Evolutionary conservation across 148 eudicot species (phyloP).

Genomic region (Silene uniflora): DNA sequence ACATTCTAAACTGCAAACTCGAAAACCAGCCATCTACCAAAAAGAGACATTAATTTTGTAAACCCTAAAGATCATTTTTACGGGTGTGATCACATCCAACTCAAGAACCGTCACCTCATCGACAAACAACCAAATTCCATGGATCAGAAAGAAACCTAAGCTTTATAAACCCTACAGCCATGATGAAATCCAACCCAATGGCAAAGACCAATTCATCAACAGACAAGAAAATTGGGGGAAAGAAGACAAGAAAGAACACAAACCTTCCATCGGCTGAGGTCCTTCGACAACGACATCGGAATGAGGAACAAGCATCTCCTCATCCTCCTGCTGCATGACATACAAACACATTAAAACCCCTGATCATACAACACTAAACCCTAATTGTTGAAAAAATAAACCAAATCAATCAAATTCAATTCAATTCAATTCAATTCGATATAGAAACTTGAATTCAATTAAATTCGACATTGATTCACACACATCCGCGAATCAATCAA

Average conservation of each 20-base stretch:
- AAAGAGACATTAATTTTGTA: constrained; percentile 1
- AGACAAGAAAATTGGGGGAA: not conserved
- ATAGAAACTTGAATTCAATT: constrained; percentile 14
- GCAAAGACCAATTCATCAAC: not conserved
- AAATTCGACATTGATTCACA: constrained; percentile 27
- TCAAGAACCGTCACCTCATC: not conserved
- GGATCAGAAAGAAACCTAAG: no score
- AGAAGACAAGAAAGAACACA: not conserved
- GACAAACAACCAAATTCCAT: not conserved
- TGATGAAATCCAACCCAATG: no score
- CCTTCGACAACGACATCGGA: no score
- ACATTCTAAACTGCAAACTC: not conserved
- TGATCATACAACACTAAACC: constrained; percentile 42
- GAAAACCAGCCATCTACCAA: not conserved
- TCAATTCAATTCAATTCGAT: not conserved
- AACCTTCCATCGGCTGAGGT: constrained; percentile 84
- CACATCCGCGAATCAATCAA: constrained; percentile 12
- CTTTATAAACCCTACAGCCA: no score
- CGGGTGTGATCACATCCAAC: not conserved
- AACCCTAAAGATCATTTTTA: constrained; percentile 6
- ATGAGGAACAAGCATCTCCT: constrained; percentile 80
- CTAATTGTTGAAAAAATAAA: constrained; percentile 12
- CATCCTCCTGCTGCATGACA: constrained; percentile 66
- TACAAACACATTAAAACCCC: constrained; percentile 21
- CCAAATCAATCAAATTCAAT: not conserved